Conservation (phyloP, 129 eudicot species). For the Flaveria ramosissima region DNA sequence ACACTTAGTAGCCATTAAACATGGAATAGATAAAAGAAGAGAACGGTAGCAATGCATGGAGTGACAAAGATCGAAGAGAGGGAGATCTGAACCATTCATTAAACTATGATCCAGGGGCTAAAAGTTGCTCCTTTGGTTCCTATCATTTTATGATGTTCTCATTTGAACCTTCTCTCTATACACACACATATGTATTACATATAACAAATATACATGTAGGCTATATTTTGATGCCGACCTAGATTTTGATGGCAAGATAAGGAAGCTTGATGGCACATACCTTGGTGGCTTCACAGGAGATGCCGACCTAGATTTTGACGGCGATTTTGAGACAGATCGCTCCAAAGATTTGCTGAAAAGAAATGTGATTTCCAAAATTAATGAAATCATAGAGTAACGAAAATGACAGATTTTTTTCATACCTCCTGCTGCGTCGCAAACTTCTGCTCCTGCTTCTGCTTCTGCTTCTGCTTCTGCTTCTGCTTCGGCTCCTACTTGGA, state of each 20-base stretch:
- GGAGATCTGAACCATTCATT: background rate
- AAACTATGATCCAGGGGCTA: background rate
- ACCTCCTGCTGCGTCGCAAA: slow-evolving; percentile 50
- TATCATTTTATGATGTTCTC: background rate
- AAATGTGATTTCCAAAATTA: background rate
- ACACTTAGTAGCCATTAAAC: no score
- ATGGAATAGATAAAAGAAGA: no score
- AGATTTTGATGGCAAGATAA: slow-evolving; percentile 42
- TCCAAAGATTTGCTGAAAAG: slow-evolving; percentile 62
- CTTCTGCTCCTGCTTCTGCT: slow-evolving; percentile 1
- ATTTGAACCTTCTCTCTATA: background rate
- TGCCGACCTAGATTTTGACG: slow-evolving; percentile 59
- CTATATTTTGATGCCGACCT: slow-evolving; percentile 49
- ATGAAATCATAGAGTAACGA: background rate
- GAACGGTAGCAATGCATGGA: no score
- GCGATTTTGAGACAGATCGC: slow-evolving; percentile 74
- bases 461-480: slow-evolving; percentile 41
- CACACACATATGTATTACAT: background rate
- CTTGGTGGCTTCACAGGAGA: slow-evolving; percentile 74
- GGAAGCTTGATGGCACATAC: slow-evolving; percentile 31
- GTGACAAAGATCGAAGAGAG: no score
- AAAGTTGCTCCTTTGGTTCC: background rate
- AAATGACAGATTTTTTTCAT: background rate
- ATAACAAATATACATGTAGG: background rate
- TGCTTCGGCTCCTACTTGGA: slow-evolving; percentile 45